Percentiles rank a stretch among this genome's conserved stretches.
Evolutionary conservation across 140 eudicot genomes (phyloP).

Genomic region (Erigeron philadelphicus): DNA sequence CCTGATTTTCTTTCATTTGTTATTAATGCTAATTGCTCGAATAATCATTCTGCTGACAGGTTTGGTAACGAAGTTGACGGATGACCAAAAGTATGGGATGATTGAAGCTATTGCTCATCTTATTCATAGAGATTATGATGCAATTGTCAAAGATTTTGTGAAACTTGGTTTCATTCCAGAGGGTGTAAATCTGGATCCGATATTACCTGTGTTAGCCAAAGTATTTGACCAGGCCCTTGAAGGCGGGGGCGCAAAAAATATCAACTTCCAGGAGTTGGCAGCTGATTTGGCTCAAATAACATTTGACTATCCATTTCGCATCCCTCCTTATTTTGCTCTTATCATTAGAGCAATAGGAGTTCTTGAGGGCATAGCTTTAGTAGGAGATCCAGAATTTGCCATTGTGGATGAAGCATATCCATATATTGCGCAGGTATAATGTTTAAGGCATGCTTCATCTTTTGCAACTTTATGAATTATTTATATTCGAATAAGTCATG

Average conservation of each 20-base stretch:
- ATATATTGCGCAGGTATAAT: conserved; percentile 87
- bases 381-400: conserved; percentile 96
- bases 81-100: conserved; percentile 98
- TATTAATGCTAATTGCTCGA: conserved; percentile 14
- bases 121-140: conserved; percentile 90
- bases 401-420: conserved; percentile 99
- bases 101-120: conserved; percentile 99
- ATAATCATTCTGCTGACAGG: conserved; percentile 43
- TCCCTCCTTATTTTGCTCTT: conserved; percentile 97
- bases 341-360: conserved; percentile 99
- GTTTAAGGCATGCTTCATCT: neutral
- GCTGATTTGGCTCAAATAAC: conserved; percentile 97
- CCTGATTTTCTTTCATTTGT: neutral
- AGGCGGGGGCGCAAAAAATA: conserved; percentile 98
- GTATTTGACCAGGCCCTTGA: conserved; percentile 99
- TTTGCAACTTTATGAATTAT: neutral
- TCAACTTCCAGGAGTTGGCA: conserved; percentile 94
- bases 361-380: conserved; percentile 96
- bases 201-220: conserved; percentile 94
- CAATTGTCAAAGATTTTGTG: conserved; percentile 97
- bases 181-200: conserved; percentile 94
- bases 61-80: conserved; percentile 84
- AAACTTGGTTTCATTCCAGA: conserved; percentile 92
- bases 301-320: conserved; percentile 92
- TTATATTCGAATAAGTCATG: neutral